A percentile compares a stretch with the other conserved stretches of the same genome.
phyloP scores from a whole-genome alignment of 106 monocot genomes.

The Iris macrosiphon region DNA sequence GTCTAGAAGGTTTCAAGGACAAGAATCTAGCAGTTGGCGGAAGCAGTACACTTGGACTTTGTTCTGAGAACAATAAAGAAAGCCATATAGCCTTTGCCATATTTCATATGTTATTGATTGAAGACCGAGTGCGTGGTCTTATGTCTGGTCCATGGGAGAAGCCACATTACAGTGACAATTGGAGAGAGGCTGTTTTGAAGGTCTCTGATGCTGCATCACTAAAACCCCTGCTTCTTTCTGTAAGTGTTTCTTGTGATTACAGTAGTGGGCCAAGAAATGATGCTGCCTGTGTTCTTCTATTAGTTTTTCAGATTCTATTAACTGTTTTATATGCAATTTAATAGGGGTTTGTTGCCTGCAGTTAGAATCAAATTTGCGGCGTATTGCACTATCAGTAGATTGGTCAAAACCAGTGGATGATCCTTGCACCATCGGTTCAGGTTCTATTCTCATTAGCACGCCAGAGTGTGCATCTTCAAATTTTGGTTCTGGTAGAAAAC shows the following conservation, averaged over 20 bases:
- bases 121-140: slow-evolving; percentile 52
- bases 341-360: slow-evolving; percentile 29
- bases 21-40: slow-evolving; percentile 32
- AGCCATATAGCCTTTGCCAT: slow-evolving; percentile 46
- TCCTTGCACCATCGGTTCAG: slow-evolving; percentile 49
- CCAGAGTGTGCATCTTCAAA: slow-evolving; percentile 20
- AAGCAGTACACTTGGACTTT: slow-evolving; percentile 12
- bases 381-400: slow-evolving; percentile 64
- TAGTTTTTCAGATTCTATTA: not conserved
- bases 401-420: slow-evolving; percentile 77
- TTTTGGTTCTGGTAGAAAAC: slow-evolving; percentile 33
- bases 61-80: slow-evolving; percentile 39
- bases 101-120: slow-evolving; percentile 60
- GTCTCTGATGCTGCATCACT: slow-evolving; percentile 58
- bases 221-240: slow-evolving; percentile 55
- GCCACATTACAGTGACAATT: slow-evolving; percentile 46
- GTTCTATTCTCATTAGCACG: slow-evolving; percentile 38
- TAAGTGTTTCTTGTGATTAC: slow-evolving; percentile 33
- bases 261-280: not conserved
- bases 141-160: slow-evolving; percentile 88
- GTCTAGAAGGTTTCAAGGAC: slow-evolving; percentile 28
- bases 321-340: not conserved
- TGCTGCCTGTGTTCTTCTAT: not conserved
- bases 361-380: slow-evolving; percentile 84
- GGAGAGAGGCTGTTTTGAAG: slow-evolving; percentile 60